These are phyloP conservation scores for Pisolithus thermaeus DNA, from an alignment of 1,284 basidiomycete species.

Conservation along the genomic window DNA sequence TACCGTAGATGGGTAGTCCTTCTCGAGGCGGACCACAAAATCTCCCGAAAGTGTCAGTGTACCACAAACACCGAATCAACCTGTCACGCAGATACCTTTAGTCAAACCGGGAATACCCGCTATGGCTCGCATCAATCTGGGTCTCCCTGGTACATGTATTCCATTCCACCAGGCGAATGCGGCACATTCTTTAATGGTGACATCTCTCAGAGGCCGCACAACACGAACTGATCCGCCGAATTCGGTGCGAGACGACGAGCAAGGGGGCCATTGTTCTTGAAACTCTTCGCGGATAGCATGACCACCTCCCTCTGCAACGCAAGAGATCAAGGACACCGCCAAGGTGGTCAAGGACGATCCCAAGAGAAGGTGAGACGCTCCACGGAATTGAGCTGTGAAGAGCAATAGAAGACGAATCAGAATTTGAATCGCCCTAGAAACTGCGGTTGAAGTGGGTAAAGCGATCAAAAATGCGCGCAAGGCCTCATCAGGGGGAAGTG, in stretches of 20 bases:
- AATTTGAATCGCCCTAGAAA: slow-evolving; percentile 55
- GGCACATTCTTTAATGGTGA: slow-evolving; percentile 79
- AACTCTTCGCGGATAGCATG: slow-evolving; percentile 71
- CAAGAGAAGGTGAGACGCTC: slow-evolving; percentile 72
- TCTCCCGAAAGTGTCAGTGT: slow-evolving; percentile 38
- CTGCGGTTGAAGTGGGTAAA: slow-evolving; percentile 74
- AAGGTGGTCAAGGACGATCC: slow-evolving; percentile 79
- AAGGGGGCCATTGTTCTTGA: slow-evolving; percentile 55
- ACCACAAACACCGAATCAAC: not conserved
- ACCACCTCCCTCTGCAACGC: slow-evolving; percentile 75
- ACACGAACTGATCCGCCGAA: slow-evolving; percentile 30
- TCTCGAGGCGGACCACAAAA: slow-evolving; percentile 78
- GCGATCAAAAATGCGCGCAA: slow-evolving; percentile 60
- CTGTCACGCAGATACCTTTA: slow-evolving; percentile 46
- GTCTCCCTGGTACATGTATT: slow-evolving; percentile 47
- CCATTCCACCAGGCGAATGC: slow-evolving; percentile 72
- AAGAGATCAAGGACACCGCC: slow-evolving; percentile 74
- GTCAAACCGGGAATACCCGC: slow-evolving; percentile 69
- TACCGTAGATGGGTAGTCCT: slow-evolving; percentile 84
- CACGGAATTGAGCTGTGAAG: slow-evolving; percentile 51
- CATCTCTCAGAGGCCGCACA: slow-evolving; percentile 67
- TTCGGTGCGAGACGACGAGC: not conserved
- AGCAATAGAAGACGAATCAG: slow-evolving; percentile 69
- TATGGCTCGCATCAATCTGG: slow-evolving; percentile 42
- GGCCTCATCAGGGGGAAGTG: slow-evolving; percentile 35